Conservation (phyloP, 148 eudicot genomes). For the Chenopodium suecicum region DNA sequence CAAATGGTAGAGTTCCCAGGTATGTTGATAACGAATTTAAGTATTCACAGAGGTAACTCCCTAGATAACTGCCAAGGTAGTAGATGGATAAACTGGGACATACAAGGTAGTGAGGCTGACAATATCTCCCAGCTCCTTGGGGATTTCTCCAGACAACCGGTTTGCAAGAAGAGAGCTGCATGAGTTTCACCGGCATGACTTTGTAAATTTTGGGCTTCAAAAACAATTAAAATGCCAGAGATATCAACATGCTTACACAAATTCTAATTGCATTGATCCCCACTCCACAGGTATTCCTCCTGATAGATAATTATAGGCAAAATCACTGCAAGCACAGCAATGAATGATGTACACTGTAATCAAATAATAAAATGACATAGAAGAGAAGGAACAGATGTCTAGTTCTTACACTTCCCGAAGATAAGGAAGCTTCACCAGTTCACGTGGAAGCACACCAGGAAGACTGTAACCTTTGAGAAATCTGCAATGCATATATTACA, state of each 20-base stretch:
- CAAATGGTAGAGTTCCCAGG: background rate
- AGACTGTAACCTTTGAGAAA: conserved; percentile 59
- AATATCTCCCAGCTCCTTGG: conserved; percentile 52
- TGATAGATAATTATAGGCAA: conserved; percentile 64
- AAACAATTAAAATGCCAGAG: background rate
- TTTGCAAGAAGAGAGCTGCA: conserved; percentile 71
- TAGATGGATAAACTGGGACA: conserved; percentile 28
- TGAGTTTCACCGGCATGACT: conserved; percentile 16
- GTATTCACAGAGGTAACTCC: background rate
- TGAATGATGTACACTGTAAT: background rate
- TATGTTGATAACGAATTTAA: background rate
- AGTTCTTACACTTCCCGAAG: conserved; percentile 49
- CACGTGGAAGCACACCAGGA: conserved; percentile 64
- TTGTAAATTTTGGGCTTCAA: conserved; percentile 13
- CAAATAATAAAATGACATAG: background rate
- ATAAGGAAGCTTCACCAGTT: conserved; percentile 58
- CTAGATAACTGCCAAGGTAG: background rate
- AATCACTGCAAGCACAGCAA: conserved; percentile 49
- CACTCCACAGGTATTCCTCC: conserved; percentile 70
- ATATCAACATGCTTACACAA: conserved; percentile 40
- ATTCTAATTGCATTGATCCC: conserved; percentile 52
- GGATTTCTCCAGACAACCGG: conserved; percentile 67
- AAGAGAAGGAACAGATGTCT: conserved; percentile 1
- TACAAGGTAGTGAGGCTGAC: conserved; percentile 63
- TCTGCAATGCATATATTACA: conserved; percentile 37